These are phyloP conservation scores for Pelagophyceae sp. DNA, from an alignment of 352 stramenopile genomes.

Conservation along the genomic window DNA sequence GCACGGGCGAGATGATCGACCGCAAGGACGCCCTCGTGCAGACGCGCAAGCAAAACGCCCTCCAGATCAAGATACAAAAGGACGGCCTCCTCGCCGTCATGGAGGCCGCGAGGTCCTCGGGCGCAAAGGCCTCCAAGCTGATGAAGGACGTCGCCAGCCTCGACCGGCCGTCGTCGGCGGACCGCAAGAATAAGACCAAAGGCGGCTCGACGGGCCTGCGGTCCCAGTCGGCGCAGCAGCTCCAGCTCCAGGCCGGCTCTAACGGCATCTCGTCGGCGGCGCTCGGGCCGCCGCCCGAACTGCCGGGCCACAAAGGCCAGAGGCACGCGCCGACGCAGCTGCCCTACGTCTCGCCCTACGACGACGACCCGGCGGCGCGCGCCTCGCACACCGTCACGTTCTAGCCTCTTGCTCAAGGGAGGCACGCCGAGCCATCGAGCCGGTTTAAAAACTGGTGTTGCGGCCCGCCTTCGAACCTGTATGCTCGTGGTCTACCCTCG, in stretches of 20 bases:
- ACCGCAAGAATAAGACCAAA: constrained; percentile 21
- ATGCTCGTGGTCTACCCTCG: too few relatives aligned
- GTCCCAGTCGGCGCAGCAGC: not conserved
- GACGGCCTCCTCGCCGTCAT: constrained; percentile 73
- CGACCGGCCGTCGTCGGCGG: not conserved
- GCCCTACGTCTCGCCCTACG: constrained; percentile 29
- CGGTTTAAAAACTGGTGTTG: too few relatives aligned
- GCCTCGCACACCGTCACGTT: constrained; percentile 6
- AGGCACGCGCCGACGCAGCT: constrained; percentile 19
- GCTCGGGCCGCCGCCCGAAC: constrained; percentile 33
- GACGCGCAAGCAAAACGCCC: constrained; percentile 60
- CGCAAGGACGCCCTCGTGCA: constrained; percentile 50
- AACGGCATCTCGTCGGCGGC: constrained; percentile 4
- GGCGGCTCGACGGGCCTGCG: constrained; percentile 14
- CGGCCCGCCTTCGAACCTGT: too few relatives aligned
- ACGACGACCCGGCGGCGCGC: not conserved
- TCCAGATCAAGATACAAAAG: constrained; percentile 71
- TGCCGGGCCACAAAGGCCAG: constrained; percentile 22
- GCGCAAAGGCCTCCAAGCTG: constrained; percentile 26
- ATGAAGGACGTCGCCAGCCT: constrained; percentile 6
- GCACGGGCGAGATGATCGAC: constrained; percentile 65
- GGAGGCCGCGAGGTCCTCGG: constrained; percentile 43
- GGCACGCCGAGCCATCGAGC: too few relatives aligned
- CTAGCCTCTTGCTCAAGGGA: not conserved
- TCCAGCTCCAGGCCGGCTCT: not conserved